phyloP scores from a whole-genome alignment of 2,329 filamentous ascomycete genomes.

The Xylaria sp. region DNA sequence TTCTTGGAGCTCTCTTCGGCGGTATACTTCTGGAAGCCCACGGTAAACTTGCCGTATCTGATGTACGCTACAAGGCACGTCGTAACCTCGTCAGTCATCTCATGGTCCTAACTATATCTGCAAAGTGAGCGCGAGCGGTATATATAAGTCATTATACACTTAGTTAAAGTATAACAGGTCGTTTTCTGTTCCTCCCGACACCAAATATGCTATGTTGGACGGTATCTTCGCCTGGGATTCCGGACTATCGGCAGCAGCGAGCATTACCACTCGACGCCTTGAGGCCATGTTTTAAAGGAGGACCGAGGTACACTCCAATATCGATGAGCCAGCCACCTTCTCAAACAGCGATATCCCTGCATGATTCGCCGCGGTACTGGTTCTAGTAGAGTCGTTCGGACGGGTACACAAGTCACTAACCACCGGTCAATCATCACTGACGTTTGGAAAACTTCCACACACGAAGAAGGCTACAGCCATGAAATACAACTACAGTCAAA shows the following conservation, averaged over 20 bases:
- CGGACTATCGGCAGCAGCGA: conserved; percentile 44
- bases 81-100: conserved; percentile 53
- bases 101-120: conserved; percentile 53
- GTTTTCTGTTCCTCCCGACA: conserved; percentile 50
- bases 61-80: conserved; percentile 49
- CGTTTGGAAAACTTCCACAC: conserved; percentile 45
- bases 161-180: conserved; percentile 51
- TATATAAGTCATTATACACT: conserved; percentile 48
- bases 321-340: conserved; percentile 44
- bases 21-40: conserved; percentile 51
- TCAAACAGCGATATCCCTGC: conserved; percentile 41
- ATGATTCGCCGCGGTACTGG: conserved; percentile 45
- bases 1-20: conserved; percentile 49
- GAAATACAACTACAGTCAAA: conserved; percentile 48
- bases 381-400: conserved; percentile 46
- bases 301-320: conserved; percentile 11
- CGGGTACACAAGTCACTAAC: conserved; percentile 46
- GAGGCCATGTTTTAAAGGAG: conserved; percentile 35
- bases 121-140: conserved; percentile 49
- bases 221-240: conserved; percentile 49
- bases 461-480: conserved; percentile 47
- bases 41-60: conserved; percentile 48
- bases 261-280: conserved; percentile 43
- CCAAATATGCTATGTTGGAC: conserved; percentile 50
- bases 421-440: conserved; percentile 48